These are phyloP conservation scores for Infundibulicybe gibba DNA, from an alignment of 768 basidiomycete species.

Conservation along the genomic window DNA sequence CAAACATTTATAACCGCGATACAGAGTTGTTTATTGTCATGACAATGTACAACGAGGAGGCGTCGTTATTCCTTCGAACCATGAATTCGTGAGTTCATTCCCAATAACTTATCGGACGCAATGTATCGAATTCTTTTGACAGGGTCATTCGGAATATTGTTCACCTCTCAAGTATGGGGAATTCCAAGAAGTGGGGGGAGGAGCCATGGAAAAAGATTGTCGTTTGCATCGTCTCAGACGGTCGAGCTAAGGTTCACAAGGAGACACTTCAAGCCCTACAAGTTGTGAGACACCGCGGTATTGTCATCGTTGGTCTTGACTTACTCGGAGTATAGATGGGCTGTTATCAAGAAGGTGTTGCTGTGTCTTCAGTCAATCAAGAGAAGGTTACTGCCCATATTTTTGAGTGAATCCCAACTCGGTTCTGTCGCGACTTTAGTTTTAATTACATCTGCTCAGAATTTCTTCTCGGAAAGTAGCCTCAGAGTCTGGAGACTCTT, in stretches of 20 bases:
- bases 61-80: conserved; percentile 70
- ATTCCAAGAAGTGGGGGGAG: conserved; percentile 78
- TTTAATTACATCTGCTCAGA: conserved; percentile 2
- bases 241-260: conserved; percentile 83
- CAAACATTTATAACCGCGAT: conserved; percentile 71
- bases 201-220: conserved; percentile 91
- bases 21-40: conserved; percentile 95
- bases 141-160: conserved; percentile 87
- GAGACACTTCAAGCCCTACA: conserved; percentile 87
- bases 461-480: conserved; percentile 63
- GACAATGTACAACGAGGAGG: conserved; percentile 96
- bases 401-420: conserved; percentile 81
- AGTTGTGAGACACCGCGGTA: conserved; percentile 49
- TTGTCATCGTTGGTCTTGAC: conserved; percentile 93
- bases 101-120: background rate
- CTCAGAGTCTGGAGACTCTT: conserved; percentile 77
- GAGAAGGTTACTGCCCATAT: conserved; percentile 94
- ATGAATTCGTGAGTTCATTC: conserved; percentile 70
- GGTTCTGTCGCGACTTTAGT: conserved; percentile 42
- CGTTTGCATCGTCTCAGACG: conserved; percentile 84
- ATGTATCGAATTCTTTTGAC: no score
- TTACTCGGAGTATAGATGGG: conserved; percentile 92
- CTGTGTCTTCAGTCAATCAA: conserved; percentile 72
- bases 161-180: conserved; percentile 65
- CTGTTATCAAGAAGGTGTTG: conserved; percentile 68